These are phyloP conservation scores for Dactylellina drechsleri DNA, from an alignment of 2,329 filamentous ascomycete genomes.

Conservation along the genomic window DNA sequence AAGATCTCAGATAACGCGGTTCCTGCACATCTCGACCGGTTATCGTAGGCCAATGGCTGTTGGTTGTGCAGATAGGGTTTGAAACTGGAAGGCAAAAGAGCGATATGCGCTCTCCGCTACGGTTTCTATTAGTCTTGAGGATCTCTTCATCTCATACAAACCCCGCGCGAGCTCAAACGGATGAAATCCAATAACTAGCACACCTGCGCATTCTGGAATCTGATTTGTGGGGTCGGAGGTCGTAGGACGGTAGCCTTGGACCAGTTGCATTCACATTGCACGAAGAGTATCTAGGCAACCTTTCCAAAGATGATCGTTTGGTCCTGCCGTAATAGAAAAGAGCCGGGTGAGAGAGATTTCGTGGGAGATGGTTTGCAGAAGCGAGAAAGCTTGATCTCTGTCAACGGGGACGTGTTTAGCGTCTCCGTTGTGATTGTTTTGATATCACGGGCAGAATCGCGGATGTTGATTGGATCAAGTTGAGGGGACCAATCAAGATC, in stretches of 20 bases:
- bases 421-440: conserved; percentile 5
- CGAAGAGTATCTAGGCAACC: conserved; percentile 31
- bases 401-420: neutral
- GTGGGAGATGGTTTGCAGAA: conserved; percentile 11
- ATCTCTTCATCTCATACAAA: no score
- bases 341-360: no score
- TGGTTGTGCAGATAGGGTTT: no score
- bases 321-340: conserved; percentile 35
- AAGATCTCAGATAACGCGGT: no score
- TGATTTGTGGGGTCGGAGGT: conserved; percentile 31
- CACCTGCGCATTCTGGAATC: conserved; percentile 52
- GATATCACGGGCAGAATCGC: conserved; percentile 7
- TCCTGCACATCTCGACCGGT: no score
- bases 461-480: conserved; percentile 30
- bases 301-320: neutral
- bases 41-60: no score
- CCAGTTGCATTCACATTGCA: neutral
- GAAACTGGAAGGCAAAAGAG: no score
- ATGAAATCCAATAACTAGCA: neutral
- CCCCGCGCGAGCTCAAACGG: no score
- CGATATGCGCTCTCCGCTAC: no score
- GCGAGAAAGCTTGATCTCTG: conserved; percentile 32
- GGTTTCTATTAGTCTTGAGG: no score
- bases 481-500: conserved; percentile 1
- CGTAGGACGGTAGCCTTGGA: neutral